Evolutionary conservation across 768 basidiomycete genomes (phyloP).

Genomic region (Pulveroboletus sp.): DNA sequence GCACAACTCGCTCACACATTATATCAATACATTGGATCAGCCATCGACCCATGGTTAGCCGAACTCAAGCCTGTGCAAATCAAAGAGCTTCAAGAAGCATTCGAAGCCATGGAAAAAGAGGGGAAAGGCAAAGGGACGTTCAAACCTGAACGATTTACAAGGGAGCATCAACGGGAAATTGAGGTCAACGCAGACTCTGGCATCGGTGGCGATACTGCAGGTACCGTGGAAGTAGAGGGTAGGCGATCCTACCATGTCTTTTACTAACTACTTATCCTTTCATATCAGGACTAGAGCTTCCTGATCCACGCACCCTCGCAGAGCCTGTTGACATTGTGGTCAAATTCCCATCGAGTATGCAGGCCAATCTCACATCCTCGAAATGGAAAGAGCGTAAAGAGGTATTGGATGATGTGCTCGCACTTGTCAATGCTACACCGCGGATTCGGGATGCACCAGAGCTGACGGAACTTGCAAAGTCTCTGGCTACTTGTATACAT

Average conservation of each 20-base stretch:
- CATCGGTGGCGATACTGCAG: constrained; percentile 34
- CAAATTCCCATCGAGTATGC: constrained; percentile 71
- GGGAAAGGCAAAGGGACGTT: constrained; percentile 79
- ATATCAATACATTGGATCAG: constrained; percentile 83
- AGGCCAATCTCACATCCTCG: constrained; percentile 72
- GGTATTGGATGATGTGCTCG: constrained; percentile 76
- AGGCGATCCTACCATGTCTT: constrained; percentile 12
- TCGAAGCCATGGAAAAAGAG: constrained; percentile 78
- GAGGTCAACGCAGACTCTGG: constrained; percentile 40
- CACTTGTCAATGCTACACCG: constrained; percentile 61
- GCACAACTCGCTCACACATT: constrained; percentile 65
- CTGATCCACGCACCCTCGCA: constrained; percentile 75
- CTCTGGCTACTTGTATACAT: constrained; percentile 75
- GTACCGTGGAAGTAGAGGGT: constrained; percentile 53
- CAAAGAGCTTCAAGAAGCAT: constrained; percentile 90
- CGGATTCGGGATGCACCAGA: constrained; percentile 79
- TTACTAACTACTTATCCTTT: constrained; percentile 7
- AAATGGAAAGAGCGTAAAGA: constrained; percentile 99
- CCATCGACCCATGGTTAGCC: constrained; percentile 76
- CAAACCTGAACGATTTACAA: constrained; percentile 76
- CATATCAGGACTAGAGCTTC: constrained; percentile 43
- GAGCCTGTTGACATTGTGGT: constrained; percentile 77
- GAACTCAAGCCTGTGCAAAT: constrained; percentile 97
- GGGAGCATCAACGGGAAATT: constrained; percentile 67
- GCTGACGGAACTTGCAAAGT: constrained; percentile 68